A percentile compares a stretch with the other conserved stretches of the same genome.
These are phyloP conservation scores for Leucosporidium scottii DNA, from an alignment of 768 basidiomycete genomes.

Conservation along the genomic window DNA sequence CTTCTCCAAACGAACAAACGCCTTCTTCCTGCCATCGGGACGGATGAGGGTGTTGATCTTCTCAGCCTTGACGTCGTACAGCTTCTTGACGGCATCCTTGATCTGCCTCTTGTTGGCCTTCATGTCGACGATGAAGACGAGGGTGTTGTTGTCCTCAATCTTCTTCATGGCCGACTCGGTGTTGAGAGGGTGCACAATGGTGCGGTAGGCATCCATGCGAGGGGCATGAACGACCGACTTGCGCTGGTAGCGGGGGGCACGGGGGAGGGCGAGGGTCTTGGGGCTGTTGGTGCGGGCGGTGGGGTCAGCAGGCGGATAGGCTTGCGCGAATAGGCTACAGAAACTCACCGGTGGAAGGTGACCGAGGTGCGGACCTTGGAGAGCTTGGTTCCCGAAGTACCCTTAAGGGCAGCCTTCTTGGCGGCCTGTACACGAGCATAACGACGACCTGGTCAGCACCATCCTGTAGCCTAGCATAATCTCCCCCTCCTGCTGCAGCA, in stretches of 20 bases:
- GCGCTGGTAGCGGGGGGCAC: conserved; percentile 88
- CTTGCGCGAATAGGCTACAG: too few relatives aligned
- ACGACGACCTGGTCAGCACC: not conserved
- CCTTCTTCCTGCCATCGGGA: conserved; percentile 99
- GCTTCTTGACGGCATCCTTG: conserved; percentile 98
- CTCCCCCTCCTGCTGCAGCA: not conserved
- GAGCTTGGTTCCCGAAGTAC: conserved; percentile 49
- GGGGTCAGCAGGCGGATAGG: not conserved
- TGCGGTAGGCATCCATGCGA: conserved; percentile 93
- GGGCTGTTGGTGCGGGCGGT: conserved; percentile 56
- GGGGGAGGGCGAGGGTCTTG: conserved; percentile 77
- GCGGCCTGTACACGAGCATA: conserved; percentile 48
- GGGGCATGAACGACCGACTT: conserved; percentile 87
- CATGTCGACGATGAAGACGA: conserved; percentile 95
- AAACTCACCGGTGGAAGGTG: conserved; percentile 54
- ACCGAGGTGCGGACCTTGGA: conserved; percentile 60
- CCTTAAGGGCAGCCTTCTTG: conserved; percentile 92
- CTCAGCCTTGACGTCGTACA: conserved; percentile 92
- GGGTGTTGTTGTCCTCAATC: conserved; percentile 99
- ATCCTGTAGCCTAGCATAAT: not conserved
- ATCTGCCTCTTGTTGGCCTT: conserved; percentile 97
- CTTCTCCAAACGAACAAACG: conserved; percentile 88
- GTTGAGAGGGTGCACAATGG: conserved; percentile 58
- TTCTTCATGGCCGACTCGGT: conserved; percentile 96
- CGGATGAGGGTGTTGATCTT: conserved; percentile 98